Conservation (phyloP, 2,329 filamentous ascomycete genomes). For the Aureobasidium sp. region DNA sequence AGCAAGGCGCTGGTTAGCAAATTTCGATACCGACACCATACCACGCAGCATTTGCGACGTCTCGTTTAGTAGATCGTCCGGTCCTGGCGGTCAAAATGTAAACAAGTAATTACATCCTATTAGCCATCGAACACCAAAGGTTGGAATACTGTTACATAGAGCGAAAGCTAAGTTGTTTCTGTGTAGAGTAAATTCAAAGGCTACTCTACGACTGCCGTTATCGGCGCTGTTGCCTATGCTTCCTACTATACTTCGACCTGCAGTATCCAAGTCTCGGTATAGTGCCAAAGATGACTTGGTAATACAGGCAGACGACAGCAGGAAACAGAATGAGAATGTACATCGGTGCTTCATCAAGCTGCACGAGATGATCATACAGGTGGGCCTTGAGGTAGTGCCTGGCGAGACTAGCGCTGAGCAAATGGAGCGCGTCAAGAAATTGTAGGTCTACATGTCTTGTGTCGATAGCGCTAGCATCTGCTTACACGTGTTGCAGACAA, state of each 20-base stretch:
- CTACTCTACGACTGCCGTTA: slow-evolving; percentile 2
- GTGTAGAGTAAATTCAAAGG: slow-evolving; percentile 5
- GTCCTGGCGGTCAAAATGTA: slow-evolving; percentile 60
- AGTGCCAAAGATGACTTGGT: slow-evolving; percentile 42
- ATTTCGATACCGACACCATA: no score
- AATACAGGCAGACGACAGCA: slow-evolving; percentile 55
- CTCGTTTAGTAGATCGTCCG: slow-evolving; percentile 55
- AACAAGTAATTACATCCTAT: slow-evolving; percentile 48
- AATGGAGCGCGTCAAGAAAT: slow-evolving; percentile 43
- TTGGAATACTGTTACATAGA: background rate
- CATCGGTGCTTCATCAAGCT: slow-evolving; percentile 52
- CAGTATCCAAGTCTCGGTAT: slow-evolving; percentile 35
- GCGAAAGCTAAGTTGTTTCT: background rate
- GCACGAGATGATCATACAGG: slow-evolving; percentile 44
- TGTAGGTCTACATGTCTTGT: slow-evolving; percentile 34
- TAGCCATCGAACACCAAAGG: background rate
- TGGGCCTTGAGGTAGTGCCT: slow-evolving; percentile 44
- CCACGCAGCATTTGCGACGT: slow-evolving; percentile 37
- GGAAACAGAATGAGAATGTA: slow-evolving; percentile 54
- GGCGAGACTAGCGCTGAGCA: slow-evolving; percentile 54
- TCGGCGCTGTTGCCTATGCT: slow-evolving; percentile 42
- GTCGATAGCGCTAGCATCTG: background rate
- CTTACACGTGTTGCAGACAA: slow-evolving; percentile 3
- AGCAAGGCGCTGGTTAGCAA: no score
- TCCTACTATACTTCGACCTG: slow-evolving; percentile 45